These are phyloP conservation scores for Jamesozyma spencerorum DNA, from an alignment of 805 yeast species.

Conservation along the genomic window DNA sequence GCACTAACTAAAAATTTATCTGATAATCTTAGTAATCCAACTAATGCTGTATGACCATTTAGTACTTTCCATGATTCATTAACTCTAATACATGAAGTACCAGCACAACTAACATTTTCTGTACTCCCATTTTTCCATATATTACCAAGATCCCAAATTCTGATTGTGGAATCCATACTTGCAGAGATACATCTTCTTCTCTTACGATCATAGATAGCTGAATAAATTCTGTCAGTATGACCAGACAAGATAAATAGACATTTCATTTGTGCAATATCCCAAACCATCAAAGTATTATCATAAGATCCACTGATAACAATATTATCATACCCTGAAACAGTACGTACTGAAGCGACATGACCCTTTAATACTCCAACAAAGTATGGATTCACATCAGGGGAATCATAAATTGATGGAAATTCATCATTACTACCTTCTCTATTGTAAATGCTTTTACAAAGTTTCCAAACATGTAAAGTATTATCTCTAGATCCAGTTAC, in stretches of 20 bases:
- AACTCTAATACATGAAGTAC: constrained; percentile 21
- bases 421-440: constrained; percentile 69
- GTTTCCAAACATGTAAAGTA: constrained; percentile 72
- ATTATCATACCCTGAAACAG: constrained; percentile 80
- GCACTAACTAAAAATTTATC: constrained; percentile 78
- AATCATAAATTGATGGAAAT: constrained; percentile 28
- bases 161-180: constrained; percentile 79
- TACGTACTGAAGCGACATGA: constrained; percentile 73
- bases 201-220: constrained; percentile 72
- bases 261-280: constrained; percentile 73
- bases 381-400: constrained; percentile 42
- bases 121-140: constrained; percentile 45
- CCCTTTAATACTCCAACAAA: constrained; percentile 63
- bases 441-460: constrained; percentile 50
- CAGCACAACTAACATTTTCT: constrained; percentile 17
- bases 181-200: constrained; percentile 82
- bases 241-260: constrained; percentile 72
- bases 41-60: constrained; percentile 84
- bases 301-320: constrained; percentile 83
- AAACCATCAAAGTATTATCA: constrained; percentile 81
- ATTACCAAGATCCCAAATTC: constrained; percentile 79
- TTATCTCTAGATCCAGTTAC: constrained; percentile 79
- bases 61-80: constrained; percentile 43
- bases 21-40: constrained; percentile 74
- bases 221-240: constrained; percentile 79